Evolutionary conservation across 495 filamentous ascomycete genomes (phyloP).

Genomic region (Xylaria curta): DNA sequence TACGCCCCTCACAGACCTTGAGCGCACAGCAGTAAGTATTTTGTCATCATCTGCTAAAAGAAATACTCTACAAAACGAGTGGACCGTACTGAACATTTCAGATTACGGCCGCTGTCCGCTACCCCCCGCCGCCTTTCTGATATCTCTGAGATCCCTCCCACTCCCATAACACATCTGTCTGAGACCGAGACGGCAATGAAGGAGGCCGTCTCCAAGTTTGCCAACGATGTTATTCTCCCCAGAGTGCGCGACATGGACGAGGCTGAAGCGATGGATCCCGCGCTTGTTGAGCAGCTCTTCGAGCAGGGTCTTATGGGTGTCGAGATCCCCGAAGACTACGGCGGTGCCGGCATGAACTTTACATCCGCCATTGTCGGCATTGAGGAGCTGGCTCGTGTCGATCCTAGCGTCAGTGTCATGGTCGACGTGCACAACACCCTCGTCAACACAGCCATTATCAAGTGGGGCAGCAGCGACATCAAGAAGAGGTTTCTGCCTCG

Average conservation of each 20-base stretch:
- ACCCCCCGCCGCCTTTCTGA: conserved; percentile 67
- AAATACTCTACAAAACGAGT: neutral
- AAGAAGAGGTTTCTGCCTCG: conserved; percentile 87
- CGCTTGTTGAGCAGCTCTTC: conserved; percentile 89
- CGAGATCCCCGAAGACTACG: conserved; percentile 96
- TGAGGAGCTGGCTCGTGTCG: conserved; percentile 92
- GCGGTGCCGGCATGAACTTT: conserved; percentile 98
- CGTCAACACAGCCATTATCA: conserved; percentile 91
- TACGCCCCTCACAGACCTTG: conserved; percentile 39
- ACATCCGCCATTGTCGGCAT: conserved; percentile 94
- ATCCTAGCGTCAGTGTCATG: conserved; percentile 93
- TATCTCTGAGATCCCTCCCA: conserved; percentile 77
- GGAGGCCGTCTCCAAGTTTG: conserved; percentile 90
- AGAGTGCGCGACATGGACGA: conserved; percentile 99
- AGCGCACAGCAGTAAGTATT: conserved; percentile 53
- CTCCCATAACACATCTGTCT: conserved; percentile 90
- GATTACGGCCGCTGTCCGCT: conserved; percentile 70
- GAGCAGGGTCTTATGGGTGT: conserved; percentile 98
- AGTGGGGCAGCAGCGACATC: conserved; percentile 75
- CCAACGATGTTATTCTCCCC: conserved; percentile 83
- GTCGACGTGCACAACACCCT: conserved; percentile 97
- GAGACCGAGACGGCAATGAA: conserved; percentile 89
- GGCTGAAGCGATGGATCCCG: conserved; percentile 89
- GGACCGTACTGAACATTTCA: conserved; percentile 32
- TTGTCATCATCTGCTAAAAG: neutral